phyloP scores from a whole-genome alignment of 2,329 filamentous ascomycete genomes.

The Intubia oerlemansii region DNA sequence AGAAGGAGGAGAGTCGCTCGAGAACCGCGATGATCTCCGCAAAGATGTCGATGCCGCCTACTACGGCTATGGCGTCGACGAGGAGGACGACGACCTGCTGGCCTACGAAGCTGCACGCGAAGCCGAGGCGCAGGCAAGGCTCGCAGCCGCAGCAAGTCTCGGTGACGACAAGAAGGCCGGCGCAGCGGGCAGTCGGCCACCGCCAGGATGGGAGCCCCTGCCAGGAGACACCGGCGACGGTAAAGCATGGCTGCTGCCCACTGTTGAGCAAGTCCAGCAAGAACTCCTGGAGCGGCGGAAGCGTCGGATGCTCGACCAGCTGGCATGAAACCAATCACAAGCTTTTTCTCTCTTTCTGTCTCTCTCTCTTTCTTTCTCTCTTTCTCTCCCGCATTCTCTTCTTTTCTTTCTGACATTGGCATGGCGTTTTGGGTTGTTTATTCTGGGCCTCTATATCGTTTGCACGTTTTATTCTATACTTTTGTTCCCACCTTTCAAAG shows the following conservation, averaged over 20 bases:
- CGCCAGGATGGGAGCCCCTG: constrained; percentile 60
- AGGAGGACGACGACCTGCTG: constrained; percentile 68
- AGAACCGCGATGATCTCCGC: constrained; percentile 46
- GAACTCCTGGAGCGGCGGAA: constrained; percentile 76
- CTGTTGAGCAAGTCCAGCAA: constrained; percentile 78
- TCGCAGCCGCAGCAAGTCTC: constrained; percentile 30
- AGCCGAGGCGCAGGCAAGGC: constrained; percentile 51
- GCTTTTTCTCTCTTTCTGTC: too few species aligned
- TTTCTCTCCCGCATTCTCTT: too few species aligned
- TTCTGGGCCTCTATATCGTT: too few species aligned
- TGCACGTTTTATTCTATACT: too few species aligned
- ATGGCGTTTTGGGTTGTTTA: too few species aligned
- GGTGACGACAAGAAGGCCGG: neutral
- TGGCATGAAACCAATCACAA: too few species aligned
- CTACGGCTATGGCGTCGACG: constrained; percentile 83
- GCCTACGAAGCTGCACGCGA: constrained; percentile 71
- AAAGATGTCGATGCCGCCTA: constrained; percentile 80
- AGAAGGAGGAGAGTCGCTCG: constrained; percentile 27
- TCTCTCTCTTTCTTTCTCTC: too few species aligned
- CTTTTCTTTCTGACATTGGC: too few species aligned
- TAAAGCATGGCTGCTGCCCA: constrained; percentile 61
- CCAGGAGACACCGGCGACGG: constrained; percentile 79
- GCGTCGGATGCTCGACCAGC: constrained; percentile 63
- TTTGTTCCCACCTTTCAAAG: too few species aligned
- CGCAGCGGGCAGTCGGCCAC: constrained; percentile 30